These are phyloP conservation scores for Solanum infundibuliforme DNA, from an alignment of 257 asterid species.

Conservation along the genomic window DNA sequence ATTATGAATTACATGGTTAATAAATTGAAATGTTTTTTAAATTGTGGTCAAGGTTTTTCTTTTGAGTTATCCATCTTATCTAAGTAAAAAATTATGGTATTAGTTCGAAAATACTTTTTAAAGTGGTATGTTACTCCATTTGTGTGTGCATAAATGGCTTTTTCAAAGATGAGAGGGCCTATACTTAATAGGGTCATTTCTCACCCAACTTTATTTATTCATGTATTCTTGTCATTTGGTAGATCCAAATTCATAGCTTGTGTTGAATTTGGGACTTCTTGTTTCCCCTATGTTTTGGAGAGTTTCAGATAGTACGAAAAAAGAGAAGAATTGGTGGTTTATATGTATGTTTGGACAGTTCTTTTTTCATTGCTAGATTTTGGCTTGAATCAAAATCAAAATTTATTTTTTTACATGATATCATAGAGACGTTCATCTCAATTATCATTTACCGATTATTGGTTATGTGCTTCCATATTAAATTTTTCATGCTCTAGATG, in stretches of 20 bases:
- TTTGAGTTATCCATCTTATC: not conserved
- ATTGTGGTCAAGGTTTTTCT: not conserved
- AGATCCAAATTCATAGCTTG: not conserved
- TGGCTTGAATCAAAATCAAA: not conserved
- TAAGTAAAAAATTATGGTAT: not conserved
- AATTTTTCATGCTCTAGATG: not conserved
- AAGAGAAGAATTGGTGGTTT: not conserved
- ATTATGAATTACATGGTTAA: not conserved
- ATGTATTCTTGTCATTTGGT: not conserved
- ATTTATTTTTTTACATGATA: not conserved
- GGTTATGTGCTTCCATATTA: not conserved
- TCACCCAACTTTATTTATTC: not conserved
- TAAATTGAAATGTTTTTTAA: not conserved
- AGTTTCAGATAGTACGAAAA: fast-evolving
- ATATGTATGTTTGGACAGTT: fast-evolving
- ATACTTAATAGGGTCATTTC: not conserved
- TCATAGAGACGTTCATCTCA: not conserved
- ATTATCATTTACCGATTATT: not conserved
- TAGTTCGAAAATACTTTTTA: not conserved
- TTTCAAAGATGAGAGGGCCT: not conserved
- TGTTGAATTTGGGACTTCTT: not conserved
- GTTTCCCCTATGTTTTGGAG: not conserved
- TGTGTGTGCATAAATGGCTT: not conserved
- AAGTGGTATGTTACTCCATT: not conserved
- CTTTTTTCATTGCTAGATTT: not conserved